These are phyloP conservation scores for Teratosphaeria pseudoeucalypti DNA, from an alignment of 2,329 filamentous ascomycete genomes.

Conservation along the genomic window DNA sequence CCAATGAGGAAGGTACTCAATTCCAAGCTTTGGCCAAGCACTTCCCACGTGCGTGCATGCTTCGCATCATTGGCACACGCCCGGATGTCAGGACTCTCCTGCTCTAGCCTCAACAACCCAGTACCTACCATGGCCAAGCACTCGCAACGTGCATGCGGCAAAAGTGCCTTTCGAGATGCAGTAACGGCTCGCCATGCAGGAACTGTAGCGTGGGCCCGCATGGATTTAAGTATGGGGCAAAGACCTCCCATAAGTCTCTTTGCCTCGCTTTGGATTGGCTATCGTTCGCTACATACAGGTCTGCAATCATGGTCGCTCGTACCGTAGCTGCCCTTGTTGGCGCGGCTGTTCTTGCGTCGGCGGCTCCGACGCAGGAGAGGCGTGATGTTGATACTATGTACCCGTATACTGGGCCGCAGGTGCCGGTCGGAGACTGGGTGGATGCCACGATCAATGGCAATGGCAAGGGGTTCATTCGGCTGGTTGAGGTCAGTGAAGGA, in stretches of 20 bases:
- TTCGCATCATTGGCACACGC: not conserved
- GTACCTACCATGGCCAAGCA: not conserved
- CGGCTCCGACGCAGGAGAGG: not conserved
- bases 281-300: not conserved
- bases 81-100: not conserved
- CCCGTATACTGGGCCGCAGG: not conserved
- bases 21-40: not conserved
- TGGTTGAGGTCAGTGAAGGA: conserved; percentile 36
- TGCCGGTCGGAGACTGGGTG: not conserved
- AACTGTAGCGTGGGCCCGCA: not conserved
- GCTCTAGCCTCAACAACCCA: not conserved
- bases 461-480: conserved; percentile 41
- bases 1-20: not conserved
- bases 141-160: not conserved
- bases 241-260: not conserved
- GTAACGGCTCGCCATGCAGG: not conserved
- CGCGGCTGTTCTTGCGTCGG: not conserved
- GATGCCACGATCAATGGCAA: conserved; percentile 26
- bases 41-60: not conserved
- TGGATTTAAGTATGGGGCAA: not conserved
- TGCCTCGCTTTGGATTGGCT: not conserved
- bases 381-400: conserved; percentile 8
- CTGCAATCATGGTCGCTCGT: not conserved
- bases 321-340: not conserved
- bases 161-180: not conserved